Percentiles rank a stretch among this genome's conserved stretches.
phyloP scores from a whole-genome alignment of 306 rosid genomes.

The Medicago truncatula region DNA sequence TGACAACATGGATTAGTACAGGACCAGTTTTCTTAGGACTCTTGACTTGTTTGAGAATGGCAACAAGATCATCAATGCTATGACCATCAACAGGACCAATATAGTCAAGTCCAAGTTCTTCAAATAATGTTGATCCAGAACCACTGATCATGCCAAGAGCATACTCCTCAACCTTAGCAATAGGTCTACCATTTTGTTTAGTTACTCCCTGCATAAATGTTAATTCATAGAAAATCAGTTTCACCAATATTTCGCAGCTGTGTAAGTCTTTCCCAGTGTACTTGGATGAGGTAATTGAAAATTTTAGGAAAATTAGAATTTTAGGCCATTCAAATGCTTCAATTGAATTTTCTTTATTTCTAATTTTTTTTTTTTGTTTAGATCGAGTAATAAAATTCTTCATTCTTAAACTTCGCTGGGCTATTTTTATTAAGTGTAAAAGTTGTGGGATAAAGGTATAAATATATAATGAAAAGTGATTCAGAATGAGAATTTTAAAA shows the following conservation, averaged over 20 bases:
- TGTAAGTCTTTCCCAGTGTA: not conserved
- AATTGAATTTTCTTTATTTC: no score
- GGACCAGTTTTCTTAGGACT: slow-evolving; percentile 84
- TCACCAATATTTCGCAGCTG: slow-evolving; percentile 8
- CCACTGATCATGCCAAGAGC: slow-evolving; percentile 94
- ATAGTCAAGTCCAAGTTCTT: slow-evolving; percentile 94
- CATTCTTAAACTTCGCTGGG: no score
- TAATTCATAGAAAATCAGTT: slow-evolving; percentile 38
- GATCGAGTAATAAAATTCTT: no score
- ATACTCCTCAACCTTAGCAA: slow-evolving; percentile 95
- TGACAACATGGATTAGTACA: slow-evolving; percentile 80
- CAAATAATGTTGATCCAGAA: slow-evolving; percentile 82
- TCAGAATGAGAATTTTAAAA: no score
- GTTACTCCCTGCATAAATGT: slow-evolving; percentile 74
- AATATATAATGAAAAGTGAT: no score
- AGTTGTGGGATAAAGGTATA: no score
- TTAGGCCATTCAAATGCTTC: no score
- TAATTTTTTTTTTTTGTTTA: no score
- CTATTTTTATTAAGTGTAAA: no score
- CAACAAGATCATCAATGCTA: slow-evolving; percentile 77
- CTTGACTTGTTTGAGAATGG: slow-evolving; percentile 83
- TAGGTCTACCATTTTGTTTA: slow-evolving; percentile 73
- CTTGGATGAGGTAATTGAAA: no score
- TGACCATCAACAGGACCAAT: slow-evolving; percentile 97
- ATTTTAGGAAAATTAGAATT: no score